Evolutionary conservation across 208 protist genomes (phyloP).

Genomic region (Trypanosomatidae sp.): DNA sequence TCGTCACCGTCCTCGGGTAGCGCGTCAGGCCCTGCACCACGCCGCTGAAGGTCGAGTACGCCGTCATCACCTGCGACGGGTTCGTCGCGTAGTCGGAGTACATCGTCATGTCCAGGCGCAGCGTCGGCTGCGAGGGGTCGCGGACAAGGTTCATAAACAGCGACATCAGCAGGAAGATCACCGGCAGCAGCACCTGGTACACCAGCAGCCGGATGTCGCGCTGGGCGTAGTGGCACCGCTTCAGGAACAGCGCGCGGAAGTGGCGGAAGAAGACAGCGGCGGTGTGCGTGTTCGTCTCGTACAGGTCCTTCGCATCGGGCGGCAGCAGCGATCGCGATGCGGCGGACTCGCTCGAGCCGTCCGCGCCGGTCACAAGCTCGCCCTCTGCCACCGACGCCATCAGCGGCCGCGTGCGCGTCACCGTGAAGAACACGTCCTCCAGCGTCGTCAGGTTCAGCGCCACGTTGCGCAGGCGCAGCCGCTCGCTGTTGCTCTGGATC

Average conservation of each 20-base stretch:
- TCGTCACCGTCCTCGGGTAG: slow-evolving; percentile 10
- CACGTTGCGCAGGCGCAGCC: slow-evolving; percentile 53
- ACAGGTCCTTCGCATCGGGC: slow-evolving; percentile 5
- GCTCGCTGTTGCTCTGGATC: slow-evolving; percentile 37
- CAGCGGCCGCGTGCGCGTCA: slow-evolving; percentile 28
- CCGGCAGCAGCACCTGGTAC: slow-evolving; percentile 78
- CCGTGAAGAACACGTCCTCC: slow-evolving; percentile 79
- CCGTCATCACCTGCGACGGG: slow-evolving; percentile 50
- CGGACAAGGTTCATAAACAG: slow-evolving; percentile 68
- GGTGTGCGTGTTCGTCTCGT: slow-evolving; percentile 22
- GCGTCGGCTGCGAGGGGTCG: slow-evolving; percentile 42
- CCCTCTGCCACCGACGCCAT: slow-evolving; percentile 6
- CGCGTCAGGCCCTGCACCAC: background rate
- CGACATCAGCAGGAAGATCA: slow-evolving; percentile 71
- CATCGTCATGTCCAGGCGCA: slow-evolving; percentile 68
- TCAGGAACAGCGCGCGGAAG: slow-evolving; percentile 75
- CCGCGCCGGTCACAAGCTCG: slow-evolving; percentile 10
- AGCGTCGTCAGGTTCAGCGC: slow-evolving; percentile 75
- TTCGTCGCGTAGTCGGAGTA: slow-evolving; percentile 44
- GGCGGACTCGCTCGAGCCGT: background rate
- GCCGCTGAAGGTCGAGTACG: slow-evolving; percentile 17
- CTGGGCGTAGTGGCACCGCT: slow-evolving; percentile 73
- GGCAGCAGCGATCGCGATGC: background rate
- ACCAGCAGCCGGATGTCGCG: slow-evolving; percentile 66
- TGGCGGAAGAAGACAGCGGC: slow-evolving; percentile 48